Percentiles rank a stretch among this genome's conserved stretches.
These are phyloP conservation scores for Tetrahymena thermophila DNA, from an alignment of 73 alveolate species.

Conservation along the genomic window DNA sequence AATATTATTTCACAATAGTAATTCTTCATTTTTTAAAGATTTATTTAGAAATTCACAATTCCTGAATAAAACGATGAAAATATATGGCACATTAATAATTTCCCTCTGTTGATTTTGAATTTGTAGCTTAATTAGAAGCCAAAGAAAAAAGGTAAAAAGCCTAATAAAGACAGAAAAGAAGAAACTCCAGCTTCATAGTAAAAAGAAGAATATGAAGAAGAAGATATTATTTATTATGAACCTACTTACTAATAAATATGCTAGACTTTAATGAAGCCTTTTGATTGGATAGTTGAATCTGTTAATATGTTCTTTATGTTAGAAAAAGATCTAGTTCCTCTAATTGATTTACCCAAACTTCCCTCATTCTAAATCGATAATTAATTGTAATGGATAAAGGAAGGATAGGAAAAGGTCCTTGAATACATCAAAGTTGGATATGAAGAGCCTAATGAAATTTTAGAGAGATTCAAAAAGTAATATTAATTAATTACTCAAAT, in stretches of 20 bases:
- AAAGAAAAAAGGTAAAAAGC: slow-evolving; percentile 3
- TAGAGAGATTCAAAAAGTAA: slow-evolving; percentile 14
- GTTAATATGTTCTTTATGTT: slow-evolving; percentile 18
- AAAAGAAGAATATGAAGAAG: slow-evolving; percentile 21
- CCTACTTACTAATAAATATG: slow-evolving; percentile 4
- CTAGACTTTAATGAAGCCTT: slow-evolving; percentile 1
- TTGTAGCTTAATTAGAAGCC: slow-evolving; percentile 18
- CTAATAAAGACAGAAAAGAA: background rate
- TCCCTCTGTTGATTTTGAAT: slow-evolving; percentile 24
- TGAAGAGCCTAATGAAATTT: slow-evolving; percentile 17
- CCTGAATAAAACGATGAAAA: slow-evolving; percentile 2
- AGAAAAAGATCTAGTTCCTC: slow-evolving; percentile 39
- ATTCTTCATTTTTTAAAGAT: background rate
- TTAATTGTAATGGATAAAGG: slow-evolving; percentile 16
- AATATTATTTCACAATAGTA: background rate
- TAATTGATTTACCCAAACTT: slow-evolving; percentile 29
- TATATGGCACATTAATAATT: slow-evolving; percentile 31
- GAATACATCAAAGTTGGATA: slow-evolving; percentile 11
- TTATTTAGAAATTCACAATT: slow-evolving; percentile 23
- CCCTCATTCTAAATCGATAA: slow-evolving; percentile 18
- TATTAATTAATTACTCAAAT: background rate
- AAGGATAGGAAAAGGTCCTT: slow-evolving; percentile 7
- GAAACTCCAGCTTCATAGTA: background rate
- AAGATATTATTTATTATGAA: slow-evolving; percentile 2
- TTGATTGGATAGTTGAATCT: slow-evolving; percentile 13